These are phyloP conservation scores for Aspergillaceae sp. DNA, from an alignment of 2,329 filamentous ascomycete species.

Conservation along the genomic window DNA sequence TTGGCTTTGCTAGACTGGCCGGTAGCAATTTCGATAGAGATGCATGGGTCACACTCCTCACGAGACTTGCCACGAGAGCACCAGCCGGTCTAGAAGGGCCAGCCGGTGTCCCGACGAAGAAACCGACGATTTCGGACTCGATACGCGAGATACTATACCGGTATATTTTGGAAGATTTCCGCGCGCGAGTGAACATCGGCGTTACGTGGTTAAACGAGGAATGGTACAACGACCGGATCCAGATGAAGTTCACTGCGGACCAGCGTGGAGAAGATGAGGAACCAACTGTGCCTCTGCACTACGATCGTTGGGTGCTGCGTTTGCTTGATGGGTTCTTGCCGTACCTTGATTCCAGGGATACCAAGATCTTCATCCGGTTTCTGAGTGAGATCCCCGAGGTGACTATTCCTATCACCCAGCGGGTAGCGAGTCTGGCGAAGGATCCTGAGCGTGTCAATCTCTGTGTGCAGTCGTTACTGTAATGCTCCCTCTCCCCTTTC, in stretches of 20 bases:
- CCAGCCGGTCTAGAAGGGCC: slow-evolving; percentile 56
- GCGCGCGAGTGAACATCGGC: slow-evolving; percentile 77
- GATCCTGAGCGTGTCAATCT: slow-evolving; percentile 56
- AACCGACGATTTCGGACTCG: slow-evolving; percentile 45
- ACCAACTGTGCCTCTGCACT: slow-evolving; percentile 44
- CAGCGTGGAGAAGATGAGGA: slow-evolving; percentile 41
- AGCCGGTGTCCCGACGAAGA: slow-evolving; percentile 26
- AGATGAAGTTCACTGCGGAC: slow-evolving; percentile 36
- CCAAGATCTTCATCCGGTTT: slow-evolving; percentile 77
- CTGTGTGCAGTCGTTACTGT: slow-evolving; percentile 51
- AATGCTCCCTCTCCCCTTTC: slow-evolving; percentile 15
- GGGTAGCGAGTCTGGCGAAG: slow-evolving; percentile 56
- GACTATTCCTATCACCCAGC: slow-evolving; percentile 59
- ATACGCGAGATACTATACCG: slow-evolving; percentile 75
- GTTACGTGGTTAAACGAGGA: slow-evolving; percentile 95
- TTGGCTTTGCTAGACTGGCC: slow-evolving; percentile 73
- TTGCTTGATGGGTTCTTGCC: slow-evolving; percentile 84
- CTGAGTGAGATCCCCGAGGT: slow-evolving; percentile 83
- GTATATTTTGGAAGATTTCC: slow-evolving; percentile 88
- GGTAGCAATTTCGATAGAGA: slow-evolving; percentile 77
- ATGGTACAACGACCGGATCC: slow-evolving; percentile 83
- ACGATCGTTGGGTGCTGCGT: slow-evolving; percentile 68
- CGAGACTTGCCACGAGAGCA: slow-evolving; percentile 73
- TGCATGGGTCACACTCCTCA: slow-evolving; percentile 82
- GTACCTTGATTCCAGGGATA: slow-evolving; percentile 81